These are phyloP conservation scores for Chimonanthus salicifolius DNA, from an alignment of 164 flowering plant species.

Conservation along the genomic window DNA sequence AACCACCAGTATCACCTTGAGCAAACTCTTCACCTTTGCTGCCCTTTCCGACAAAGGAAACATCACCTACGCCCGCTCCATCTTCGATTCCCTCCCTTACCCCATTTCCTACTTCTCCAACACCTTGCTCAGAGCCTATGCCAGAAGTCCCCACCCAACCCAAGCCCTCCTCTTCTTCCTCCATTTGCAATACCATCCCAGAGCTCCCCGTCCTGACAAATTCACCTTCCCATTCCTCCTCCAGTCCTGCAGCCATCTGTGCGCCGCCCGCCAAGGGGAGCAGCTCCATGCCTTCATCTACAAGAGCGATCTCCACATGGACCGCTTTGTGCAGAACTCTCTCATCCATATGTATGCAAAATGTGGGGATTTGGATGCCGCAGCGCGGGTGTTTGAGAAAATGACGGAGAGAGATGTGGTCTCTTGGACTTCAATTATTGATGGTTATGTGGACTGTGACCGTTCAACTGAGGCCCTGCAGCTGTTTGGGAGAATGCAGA, in stretches of 20 bases:
- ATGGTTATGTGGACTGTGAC: constrained; percentile 30
- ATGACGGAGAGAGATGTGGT: constrained; percentile 40
- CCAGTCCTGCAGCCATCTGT: constrained; percentile 32
- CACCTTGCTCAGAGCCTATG: constrained; percentile 48
- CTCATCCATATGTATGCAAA: constrained; percentile 42
- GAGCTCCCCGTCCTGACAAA: constrained; percentile 29
- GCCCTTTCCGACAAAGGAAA: constrained; percentile 38
- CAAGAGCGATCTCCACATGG: constrained; percentile 26
- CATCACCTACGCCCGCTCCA: constrained; percentile 35
- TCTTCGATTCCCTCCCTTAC: constrained; percentile 32
- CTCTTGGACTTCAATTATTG: constrained; percentile 43
- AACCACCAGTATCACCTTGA: constrained; percentile 13
- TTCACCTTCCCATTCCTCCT: constrained; percentile 48
- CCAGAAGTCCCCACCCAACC: constrained; percentile 33
- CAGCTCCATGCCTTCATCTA: constrained; percentile 29
- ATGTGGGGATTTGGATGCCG: constrained; percentile 24
- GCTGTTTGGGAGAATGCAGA: constrained; percentile 33
- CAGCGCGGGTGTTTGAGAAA: constrained; percentile 27
- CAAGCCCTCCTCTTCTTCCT: constrained; percentile 32
- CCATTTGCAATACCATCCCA: not conserved
- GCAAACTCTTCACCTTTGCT: constrained; percentile 40
- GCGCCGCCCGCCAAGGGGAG: constrained; percentile 19
- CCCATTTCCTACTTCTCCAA: constrained; percentile 42
- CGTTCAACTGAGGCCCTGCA: constrained; percentile 27
- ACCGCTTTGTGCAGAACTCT: constrained; percentile 30